These are phyloP conservation scores for Codiaeum variegatum DNA, from an alignment of 441 rosid species.

Conservation along the genomic window DNA sequence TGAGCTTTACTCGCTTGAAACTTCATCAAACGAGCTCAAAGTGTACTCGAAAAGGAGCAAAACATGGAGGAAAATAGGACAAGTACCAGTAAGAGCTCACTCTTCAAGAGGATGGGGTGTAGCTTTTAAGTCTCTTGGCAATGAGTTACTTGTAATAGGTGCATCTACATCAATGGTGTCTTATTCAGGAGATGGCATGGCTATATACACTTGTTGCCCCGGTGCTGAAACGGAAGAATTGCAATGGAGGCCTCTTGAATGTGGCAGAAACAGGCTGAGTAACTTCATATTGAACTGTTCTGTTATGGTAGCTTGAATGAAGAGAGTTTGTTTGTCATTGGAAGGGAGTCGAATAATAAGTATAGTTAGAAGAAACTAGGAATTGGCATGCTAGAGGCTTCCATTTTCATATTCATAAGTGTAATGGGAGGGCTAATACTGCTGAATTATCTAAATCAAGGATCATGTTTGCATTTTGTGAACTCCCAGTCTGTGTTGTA, in stretches of 20 bases:
- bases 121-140: conserved; percentile 84
- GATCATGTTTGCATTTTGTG: conserved; percentile 6
- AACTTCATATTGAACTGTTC: conserved; percentile 77
- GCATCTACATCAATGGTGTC: conserved; percentile 36
- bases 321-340: conserved; percentile 10
- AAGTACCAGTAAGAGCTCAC: conserved; percentile 74
- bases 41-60: conserved; percentile 44
- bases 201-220: conserved; percentile 69
- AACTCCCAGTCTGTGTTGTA: neutral
- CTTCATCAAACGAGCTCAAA: conserved; percentile 66
- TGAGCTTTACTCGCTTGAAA: conserved; percentile 65
- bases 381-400: conserved; percentile 6
- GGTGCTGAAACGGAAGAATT: conserved; percentile 32
- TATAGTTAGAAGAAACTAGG: conserved; percentile 8
- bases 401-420: neutral
- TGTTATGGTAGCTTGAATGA: conserved; percentile 64
- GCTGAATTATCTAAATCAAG: neutral
- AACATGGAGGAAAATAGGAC: conserved; percentile 69
- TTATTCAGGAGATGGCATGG: conserved; percentile 46
- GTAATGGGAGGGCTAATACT: neutral
- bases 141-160: conserved; percentile 76
- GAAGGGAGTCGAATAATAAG: conserved; percentile 14
- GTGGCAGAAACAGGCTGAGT: conserved; percentile 49
- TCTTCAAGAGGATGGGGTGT: conserved; percentile 79
- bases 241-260: conserved; percentile 60